Evolutionary conservation across 2,329 filamentous ascomycete species (phyloP).

Genomic region (Fusarium vanettenii): DNA sequence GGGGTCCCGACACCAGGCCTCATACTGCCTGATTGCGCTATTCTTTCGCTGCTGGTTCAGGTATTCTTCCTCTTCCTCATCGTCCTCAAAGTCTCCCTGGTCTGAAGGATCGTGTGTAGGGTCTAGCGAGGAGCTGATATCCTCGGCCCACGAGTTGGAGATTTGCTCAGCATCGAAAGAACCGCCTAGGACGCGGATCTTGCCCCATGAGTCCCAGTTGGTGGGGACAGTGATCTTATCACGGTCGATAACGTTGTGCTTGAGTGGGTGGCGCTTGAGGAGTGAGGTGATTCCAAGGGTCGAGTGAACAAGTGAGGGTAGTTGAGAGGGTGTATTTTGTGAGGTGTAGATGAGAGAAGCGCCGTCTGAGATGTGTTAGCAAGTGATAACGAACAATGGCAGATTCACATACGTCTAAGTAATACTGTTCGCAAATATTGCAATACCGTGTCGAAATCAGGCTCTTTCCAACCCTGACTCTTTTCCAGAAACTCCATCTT

Average conservation of each 20-base stretch:
- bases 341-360: conserved; percentile 88
- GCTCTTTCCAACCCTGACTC: conserved; percentile 92
- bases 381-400: background rate
- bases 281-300: conserved; percentile 88
- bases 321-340: conserved; percentile 78
- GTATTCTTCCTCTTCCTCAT: conserved; percentile 35
- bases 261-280: conserved; percentile 80
- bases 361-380: conserved; percentile 68
- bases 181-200: conserved; percentile 91
- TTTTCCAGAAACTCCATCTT: conserved; percentile 92
- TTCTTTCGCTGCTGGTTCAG: conserved; percentile 51
- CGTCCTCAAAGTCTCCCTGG: conserved; percentile 36
- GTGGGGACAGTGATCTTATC: conserved; percentile 95
- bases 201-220: conserved; percentile 99
- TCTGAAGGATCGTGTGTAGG: conserved; percentile 42
- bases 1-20: conserved; percentile 82
- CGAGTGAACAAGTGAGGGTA: conserved; percentile 85
- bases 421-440: conserved; percentile 92
- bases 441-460: conserved; percentile 94
- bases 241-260: conserved; percentile 91
- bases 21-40: conserved; percentile 78
- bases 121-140: conserved; percentile 71
- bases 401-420: conserved; percentile 73
- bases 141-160: conserved; percentile 86
- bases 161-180: conserved; percentile 91